A percentile compares a stretch with the other conserved stretches of the same genome.
Conservation (phyloP, 495 filamentous ascomycete species). For the Penicillium manginii region DNA sequence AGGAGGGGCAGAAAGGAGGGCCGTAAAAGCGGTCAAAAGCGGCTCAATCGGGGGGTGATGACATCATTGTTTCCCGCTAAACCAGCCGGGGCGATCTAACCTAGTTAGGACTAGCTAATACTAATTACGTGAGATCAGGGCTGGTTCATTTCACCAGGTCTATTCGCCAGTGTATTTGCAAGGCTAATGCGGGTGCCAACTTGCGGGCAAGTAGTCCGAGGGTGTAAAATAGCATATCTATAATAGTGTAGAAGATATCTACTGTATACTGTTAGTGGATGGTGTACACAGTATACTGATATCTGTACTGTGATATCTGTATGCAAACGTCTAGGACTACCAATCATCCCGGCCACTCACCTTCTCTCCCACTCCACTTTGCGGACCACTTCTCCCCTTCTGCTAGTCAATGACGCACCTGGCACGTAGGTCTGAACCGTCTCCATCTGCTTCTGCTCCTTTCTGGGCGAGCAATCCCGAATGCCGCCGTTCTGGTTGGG, state of each 20-base stretch:
- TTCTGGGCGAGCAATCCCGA: neutral
- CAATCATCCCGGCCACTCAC: neutral
- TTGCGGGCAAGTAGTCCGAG: slow-evolving; percentile 1
- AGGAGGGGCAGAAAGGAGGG: neutral
- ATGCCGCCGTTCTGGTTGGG: slow-evolving; percentile 10
- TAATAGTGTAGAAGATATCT: too few species aligned
- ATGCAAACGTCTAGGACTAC: neutral
- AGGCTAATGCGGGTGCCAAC: neutral
- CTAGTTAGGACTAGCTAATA: too few species aligned
- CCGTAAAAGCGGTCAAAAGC: neutral
- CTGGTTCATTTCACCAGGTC: too few species aligned
- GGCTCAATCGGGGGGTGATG: slow-evolving; percentile 4
- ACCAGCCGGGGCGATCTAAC: neutral
- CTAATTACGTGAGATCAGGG: too few species aligned
- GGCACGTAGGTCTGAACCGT: slow-evolving; percentile 4
- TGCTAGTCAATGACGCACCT: slow-evolving; percentile 6
- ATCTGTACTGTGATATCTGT: too few species aligned
- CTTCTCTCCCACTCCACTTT: neutral
- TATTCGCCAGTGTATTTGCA: too few species aligned
- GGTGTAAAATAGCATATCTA: too few species aligned
- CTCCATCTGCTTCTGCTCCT: neutral
- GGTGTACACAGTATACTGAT: too few species aligned
- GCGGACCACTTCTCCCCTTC: slow-evolving; percentile 3
- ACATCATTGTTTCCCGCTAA: neutral
- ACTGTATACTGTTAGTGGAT: too few species aligned